Evolutionary conservation across 805 yeast species (phyloP).

Genomic region (Wickerhamomyces mucosus): DNA sequence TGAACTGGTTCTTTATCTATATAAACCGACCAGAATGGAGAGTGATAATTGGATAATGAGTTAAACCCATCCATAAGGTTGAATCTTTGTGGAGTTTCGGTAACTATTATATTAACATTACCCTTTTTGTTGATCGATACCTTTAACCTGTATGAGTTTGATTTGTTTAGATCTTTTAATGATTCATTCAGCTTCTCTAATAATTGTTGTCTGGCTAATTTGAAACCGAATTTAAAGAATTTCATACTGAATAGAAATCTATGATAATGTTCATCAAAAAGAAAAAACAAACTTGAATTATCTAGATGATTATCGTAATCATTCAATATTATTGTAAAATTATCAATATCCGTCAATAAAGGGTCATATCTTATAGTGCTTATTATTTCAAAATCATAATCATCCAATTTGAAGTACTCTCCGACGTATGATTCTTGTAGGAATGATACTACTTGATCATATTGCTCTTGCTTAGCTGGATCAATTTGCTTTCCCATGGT

Average conservation of each 20-base stretch:
- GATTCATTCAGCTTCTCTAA: conserved; percentile 31
- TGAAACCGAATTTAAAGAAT: conserved; percentile 43
- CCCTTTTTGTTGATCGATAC: conserved; percentile 31
- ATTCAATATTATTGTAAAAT: conserved; percentile 5
- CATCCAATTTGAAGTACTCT: conserved; percentile 5
- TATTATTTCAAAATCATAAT: conserved; percentile 42
- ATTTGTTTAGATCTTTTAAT: conserved; percentile 20
- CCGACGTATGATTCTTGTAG: conserved; percentile 4
- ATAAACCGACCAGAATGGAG: conserved; percentile 47
- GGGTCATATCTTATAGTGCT: conserved; percentile 78
- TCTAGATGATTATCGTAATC: conserved; percentile 7
- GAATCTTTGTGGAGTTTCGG: conserved; percentile 22
- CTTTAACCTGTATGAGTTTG: conserved; percentile 37
- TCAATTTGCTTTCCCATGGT: conserved; percentile 2
- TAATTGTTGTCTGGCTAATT: conserved; percentile 33
- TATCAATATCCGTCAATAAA: conserved; percentile 21
- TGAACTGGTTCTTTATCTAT: conserved; percentile 44
- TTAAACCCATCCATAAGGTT: conserved; percentile 22
- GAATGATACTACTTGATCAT: conserved; percentile 3
- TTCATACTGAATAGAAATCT: conserved; percentile 45
- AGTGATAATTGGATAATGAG: conserved; percentile 17
- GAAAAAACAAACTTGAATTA: conserved; percentile 35
- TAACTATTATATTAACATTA: conserved; percentile 27
- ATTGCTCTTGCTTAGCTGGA: conserved; percentile 3
- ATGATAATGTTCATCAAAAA: conserved; percentile 54